Evolutionary conservation across 108 stramenopile genomes (phyloP).

Genomic region (Epithemia pelagica): DNA sequence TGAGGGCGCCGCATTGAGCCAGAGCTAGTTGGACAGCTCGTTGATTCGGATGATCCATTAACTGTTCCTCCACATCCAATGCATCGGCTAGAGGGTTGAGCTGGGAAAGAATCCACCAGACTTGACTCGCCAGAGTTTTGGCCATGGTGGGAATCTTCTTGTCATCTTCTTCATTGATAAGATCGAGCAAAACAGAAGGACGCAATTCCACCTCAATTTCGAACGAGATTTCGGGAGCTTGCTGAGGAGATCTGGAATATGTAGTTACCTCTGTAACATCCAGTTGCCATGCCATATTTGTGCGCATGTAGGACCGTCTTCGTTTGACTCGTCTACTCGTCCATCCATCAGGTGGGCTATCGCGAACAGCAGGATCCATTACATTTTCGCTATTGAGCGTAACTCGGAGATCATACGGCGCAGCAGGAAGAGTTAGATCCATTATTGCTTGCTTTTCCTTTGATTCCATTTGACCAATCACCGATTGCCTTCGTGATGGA

Average conservation of each 20-base stretch:
- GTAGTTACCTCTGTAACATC: constrained; percentile 83
- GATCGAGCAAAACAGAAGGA: constrained; percentile 40
- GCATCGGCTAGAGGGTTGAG: constrained; percentile 74
- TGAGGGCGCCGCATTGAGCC: constrained; percentile 68
- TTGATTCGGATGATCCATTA: constrained; percentile 54
- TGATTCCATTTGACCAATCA: constrained; percentile 58
- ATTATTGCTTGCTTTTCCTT: constrained; percentile 60
- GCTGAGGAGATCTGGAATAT: constrained; percentile 25
- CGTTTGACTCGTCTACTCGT: constrained; percentile 61
- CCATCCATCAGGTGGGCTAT: constrained; percentile 50
- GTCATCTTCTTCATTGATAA: constrained; percentile 47
- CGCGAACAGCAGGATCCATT: constrained; percentile 33
- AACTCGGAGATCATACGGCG: constrained; percentile 71
- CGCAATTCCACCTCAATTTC: constrained; percentile 83
- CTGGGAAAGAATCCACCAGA: constrained; percentile 74
- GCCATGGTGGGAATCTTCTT: constrained; percentile 35
- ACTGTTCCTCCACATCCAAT: constrained; percentile 68
- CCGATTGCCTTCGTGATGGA: constrained; percentile 11
- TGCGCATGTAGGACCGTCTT: constrained; percentile 64
- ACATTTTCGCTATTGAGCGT: constrained; percentile 58
- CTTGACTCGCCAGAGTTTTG: constrained; percentile 47
- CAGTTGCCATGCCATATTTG: constrained; percentile 82
- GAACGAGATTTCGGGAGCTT: constrained; percentile 38
- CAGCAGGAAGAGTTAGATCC: constrained; percentile 68
- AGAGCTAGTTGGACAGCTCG: constrained; percentile 54